Evolutionary conservation across 208 protist genomes (phyloP).

Genomic region (Wallacemonas collosoma): DNA sequence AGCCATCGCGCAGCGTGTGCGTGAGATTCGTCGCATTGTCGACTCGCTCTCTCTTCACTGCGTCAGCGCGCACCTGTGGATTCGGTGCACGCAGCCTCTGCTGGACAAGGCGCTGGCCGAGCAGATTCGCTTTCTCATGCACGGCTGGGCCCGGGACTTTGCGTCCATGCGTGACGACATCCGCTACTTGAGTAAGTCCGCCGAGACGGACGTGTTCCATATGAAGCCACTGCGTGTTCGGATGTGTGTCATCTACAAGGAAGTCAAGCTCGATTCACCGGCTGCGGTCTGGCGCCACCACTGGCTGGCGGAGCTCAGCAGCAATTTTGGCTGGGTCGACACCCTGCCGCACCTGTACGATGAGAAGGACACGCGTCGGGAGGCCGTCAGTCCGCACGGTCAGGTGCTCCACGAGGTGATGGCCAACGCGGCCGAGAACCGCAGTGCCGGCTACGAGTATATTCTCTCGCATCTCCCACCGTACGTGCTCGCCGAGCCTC

Average conservation of each 20-base stretch:
- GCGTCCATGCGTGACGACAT: slow-evolving; percentile 72
- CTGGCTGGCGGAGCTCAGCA: slow-evolving; percentile 80
- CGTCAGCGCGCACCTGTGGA: slow-evolving; percentile 68
- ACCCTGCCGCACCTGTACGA: slow-evolving; percentile 64
- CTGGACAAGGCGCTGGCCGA: slow-evolving; percentile 64
- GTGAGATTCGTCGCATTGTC: slow-evolving; percentile 58
- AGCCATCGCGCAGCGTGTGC: slow-evolving; percentile 57
- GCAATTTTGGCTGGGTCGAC: slow-evolving; percentile 78
- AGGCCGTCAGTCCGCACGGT: slow-evolving; percentile 15
- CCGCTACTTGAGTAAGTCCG: slow-evolving; percentile 52
- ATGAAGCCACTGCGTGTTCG: slow-evolving; percentile 82
- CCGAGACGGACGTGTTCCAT: slow-evolving; percentile 75
- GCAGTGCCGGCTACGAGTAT: slow-evolving; percentile 46
- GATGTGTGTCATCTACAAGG: slow-evolving; percentile 82
- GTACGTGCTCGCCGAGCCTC: slow-evolving; percentile 55
- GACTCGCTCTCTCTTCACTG: slow-evolving; percentile 54
- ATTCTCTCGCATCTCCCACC: slow-evolving; percentile 55
- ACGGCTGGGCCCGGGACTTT: slow-evolving; percentile 84
- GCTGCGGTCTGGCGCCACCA: slow-evolving; percentile 68
- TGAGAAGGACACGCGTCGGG: slow-evolving; percentile 40
- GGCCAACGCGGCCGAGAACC: not conserved
- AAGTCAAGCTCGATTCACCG: slow-evolving; percentile 64
- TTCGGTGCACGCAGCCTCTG: slow-evolving; percentile 65
- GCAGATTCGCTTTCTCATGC: slow-evolving; percentile 74
- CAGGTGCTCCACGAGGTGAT: slow-evolving; percentile 1